Evolutionary conservation across 73 alveolate genomes (phyloP).

Genomic region (Symbiodinium natans): DNA sequence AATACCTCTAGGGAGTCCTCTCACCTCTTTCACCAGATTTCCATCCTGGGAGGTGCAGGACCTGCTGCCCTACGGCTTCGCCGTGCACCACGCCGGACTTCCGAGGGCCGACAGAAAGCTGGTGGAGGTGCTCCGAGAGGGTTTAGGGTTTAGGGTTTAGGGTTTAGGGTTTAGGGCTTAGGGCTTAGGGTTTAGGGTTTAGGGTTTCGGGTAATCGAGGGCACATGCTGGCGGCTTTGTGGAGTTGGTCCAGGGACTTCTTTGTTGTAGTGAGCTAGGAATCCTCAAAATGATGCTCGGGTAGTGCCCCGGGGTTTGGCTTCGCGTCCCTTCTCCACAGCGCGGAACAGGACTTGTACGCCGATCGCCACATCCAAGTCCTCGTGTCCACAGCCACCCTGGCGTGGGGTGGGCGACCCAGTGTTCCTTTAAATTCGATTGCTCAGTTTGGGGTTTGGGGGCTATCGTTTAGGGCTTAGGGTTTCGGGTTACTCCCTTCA

Average conservation of each 20-base stretch:
- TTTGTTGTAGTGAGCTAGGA: too few relatives aligned
- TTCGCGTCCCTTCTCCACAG: too few relatives aligned
- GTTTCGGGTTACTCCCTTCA: too few relatives aligned
- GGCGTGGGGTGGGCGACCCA: slow-evolving; percentile 87
- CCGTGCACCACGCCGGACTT: slow-evolving; percentile 99
- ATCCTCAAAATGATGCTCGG: too few relatives aligned
- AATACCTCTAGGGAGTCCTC: slow-evolving; percentile 60
- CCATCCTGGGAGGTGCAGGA: slow-evolving; percentile 97
- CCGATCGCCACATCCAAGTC: slow-evolving; percentile 97
- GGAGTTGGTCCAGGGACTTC: too few relatives aligned
- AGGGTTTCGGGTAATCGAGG: too few relatives aligned
- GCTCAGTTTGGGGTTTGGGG: too few relatives aligned
- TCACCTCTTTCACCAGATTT: background rate
- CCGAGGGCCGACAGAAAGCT: slow-evolving; percentile 98
- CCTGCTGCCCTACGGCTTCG: slow-evolving; percentile 98
- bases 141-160: background rate
- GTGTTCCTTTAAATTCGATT: background rate
- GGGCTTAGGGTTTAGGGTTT: background rate
- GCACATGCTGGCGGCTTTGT: too few relatives aligned
- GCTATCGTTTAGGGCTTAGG: too few relatives aligned
- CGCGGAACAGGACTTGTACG: slow-evolving; percentile 96
- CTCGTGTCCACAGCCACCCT: slow-evolving; percentile 91
- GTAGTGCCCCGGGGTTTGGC: too few relatives aligned
- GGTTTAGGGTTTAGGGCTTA: background rate
- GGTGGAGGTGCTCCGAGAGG: slow-evolving; percentile 96